Evolutionary conservation across 23 red algal genomes (phyloP).

Genomic region (Chondrus crispus): DNA sequence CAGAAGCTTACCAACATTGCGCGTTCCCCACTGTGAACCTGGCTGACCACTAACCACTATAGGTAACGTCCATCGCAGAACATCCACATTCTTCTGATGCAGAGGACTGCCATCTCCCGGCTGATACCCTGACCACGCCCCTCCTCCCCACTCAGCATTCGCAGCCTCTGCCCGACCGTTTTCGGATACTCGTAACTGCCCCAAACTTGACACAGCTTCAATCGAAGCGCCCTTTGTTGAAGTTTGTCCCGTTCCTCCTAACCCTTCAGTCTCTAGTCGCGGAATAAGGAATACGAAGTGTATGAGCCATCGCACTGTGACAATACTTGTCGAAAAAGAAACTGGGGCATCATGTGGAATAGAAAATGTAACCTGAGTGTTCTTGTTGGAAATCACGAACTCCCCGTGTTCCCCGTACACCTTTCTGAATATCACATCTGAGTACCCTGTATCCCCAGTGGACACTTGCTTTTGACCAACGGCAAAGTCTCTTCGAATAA

Average conservation of each 20-base stretch:
- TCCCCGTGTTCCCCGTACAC: constrained; percentile 75
- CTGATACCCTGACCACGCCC: constrained; percentile 37
- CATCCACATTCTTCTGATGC: constrained; percentile 49
- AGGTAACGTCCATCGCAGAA: constrained; percentile 61
- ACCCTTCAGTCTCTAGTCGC: background rate
- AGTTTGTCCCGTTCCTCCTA: background rate
- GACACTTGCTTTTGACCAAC: constrained; percentile 13
- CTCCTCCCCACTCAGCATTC: constrained; percentile 41
- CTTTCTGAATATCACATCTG: constrained; percentile 55
- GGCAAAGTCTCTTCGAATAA: constrained; percentile 23
- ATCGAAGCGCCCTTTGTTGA: background rate
- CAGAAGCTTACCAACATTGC: constrained; percentile 6
- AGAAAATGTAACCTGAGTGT: constrained; percentile 67
- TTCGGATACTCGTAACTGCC: background rate
- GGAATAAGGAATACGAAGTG: constrained; percentile 79
- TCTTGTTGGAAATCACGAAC: constrained; percentile 57
- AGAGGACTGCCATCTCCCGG: constrained; percentile 36
- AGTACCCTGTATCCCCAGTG: background rate
- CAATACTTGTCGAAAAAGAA: constrained; percentile 65
- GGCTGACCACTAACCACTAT: constrained; percentile 46
- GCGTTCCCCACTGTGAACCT: constrained; percentile 50
- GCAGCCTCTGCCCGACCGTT: constrained; percentile 14
- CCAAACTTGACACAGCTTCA: constrained; percentile 14
- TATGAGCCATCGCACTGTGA: constrained; percentile 64
- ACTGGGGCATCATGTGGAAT: constrained; percentile 79